Evolutionary conservation across 331 rosid genomes (phyloP).

Genomic region (Pyracantha coccinea): DNA sequence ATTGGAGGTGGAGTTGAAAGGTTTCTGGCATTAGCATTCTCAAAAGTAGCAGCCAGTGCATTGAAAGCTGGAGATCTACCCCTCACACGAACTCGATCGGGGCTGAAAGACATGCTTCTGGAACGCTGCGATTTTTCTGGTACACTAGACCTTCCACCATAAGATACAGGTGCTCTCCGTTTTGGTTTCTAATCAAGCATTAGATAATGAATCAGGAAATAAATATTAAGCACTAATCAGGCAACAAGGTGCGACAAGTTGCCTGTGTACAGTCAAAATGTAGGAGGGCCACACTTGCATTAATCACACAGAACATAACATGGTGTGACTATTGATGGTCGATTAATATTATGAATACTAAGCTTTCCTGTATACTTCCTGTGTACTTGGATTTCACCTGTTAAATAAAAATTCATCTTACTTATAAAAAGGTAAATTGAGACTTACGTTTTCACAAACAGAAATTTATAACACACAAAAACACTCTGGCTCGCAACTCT

Average conservation of each 20-base stretch:
- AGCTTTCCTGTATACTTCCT: background rate
- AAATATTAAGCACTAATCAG: slow-evolving; percentile 14
- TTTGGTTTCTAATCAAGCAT: slow-evolving; percentile 69
- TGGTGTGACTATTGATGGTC: background rate
- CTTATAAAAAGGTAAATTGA: background rate
- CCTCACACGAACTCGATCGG: slow-evolving; percentile 93
- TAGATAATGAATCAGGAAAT: slow-evolving; percentile 8
- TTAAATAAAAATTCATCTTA: background rate
- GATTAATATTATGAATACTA: background rate
- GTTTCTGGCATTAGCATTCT: slow-evolving; percentile 63
- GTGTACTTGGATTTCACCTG: background rate
- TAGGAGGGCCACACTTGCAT: background rate
- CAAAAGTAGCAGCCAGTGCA: slow-evolving; percentile 90
- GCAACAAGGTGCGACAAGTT: slow-evolving; percentile 8
- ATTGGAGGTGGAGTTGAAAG: slow-evolving; percentile 97
- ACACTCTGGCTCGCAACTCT: background rate
- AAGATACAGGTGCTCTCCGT: slow-evolving; percentile 62
- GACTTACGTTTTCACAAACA: background rate
- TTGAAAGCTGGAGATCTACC: slow-evolving; percentile 99
- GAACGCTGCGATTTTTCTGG: slow-evolving; percentile 93
- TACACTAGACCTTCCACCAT: slow-evolving; percentile 80
- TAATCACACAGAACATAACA: background rate
- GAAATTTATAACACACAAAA: background rate
- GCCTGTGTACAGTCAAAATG: background rate
- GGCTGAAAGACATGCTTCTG: slow-evolving; percentile 95